These are phyloP conservation scores for Pistacia atlantica DNA, from an alignment of 345 rosid genomes.

Conservation along the genomic window DNA sequence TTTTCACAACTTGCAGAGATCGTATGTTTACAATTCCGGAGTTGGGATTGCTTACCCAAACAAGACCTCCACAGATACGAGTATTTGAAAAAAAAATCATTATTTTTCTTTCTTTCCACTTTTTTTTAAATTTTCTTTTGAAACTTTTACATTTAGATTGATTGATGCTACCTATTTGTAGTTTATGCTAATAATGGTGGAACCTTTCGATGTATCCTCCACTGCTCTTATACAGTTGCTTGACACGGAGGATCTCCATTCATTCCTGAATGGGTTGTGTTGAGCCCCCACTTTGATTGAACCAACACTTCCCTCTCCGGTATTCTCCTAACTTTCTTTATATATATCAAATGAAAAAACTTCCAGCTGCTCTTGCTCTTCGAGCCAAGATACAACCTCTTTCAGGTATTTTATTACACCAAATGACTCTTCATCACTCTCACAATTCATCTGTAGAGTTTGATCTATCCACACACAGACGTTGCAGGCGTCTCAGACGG, in stretches of 20 bases:
- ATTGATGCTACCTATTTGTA: conserved; percentile 25
- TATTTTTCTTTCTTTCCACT: neutral
- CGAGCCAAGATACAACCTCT: conserved; percentile 47
- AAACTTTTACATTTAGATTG: conserved; percentile 31
- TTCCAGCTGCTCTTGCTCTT: conserved; percentile 58
- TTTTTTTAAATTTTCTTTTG: neutral
- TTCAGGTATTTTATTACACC: conserved; percentile 35
- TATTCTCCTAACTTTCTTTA: conserved; percentile 32
- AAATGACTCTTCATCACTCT: conserved; percentile 19
- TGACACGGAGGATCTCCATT: conserved; percentile 36
- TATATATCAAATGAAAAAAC: conserved; percentile 34
- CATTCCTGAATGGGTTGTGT: conserved; percentile 41
- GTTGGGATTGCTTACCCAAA: conserved; percentile 37
- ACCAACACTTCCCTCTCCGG: conserved; percentile 58
- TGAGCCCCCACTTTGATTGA: conserved; percentile 94
- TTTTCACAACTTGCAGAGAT: conserved; percentile 34
- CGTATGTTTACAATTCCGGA: conserved; percentile 49
- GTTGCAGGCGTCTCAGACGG: conserved; percentile 65
- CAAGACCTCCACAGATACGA: conserved; percentile 36
- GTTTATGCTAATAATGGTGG: conserved; percentile 29
- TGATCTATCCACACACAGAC: conserved; percentile 45
- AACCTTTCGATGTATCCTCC: conserved; percentile 35
- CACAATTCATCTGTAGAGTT: conserved; percentile 27
- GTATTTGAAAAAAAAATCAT: conserved; percentile 2
- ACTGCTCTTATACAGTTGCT: conserved; percentile 52